Base-by-base conservation (phyloP, 192 early-diverging fungal genomes). In the Coemansia sp. region DNA sequence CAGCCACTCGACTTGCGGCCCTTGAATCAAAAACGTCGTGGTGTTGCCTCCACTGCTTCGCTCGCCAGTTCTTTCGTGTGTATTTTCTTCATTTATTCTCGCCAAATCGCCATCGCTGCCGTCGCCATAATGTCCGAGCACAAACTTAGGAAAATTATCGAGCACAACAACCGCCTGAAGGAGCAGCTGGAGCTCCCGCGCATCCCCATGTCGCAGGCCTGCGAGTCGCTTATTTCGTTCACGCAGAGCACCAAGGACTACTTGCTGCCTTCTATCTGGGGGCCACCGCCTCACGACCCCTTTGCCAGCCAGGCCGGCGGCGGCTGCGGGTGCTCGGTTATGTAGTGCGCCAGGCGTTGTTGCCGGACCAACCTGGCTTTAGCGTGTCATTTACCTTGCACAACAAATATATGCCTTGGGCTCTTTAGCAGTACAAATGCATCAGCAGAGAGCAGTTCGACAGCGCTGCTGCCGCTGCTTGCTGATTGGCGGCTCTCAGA, bases 101-200 rank as follows among this genome's bases (percentile, higher is more conserved):
- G 25, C 40, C 40, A n/a, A n/a, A n/a, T n/a, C n/a, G n/a, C n/a
- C n/a, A n/a, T n/a, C n/a, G n/a, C n/a, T n/a, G n/a, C n/a, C n/a
- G n/a, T n/a, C n/a, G n/a, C n/a, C n/a, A n/a, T 33, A 40, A 67
- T 67, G 55, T 67, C 65, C n/a, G 87, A 90, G 39, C 63, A 82
- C 54, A 89, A 88, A 50, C 75, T 89, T 33, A 66, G 81, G 51
- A 82, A 86, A 62, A 81, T 90, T 46, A 54, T 80, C 65, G 89
- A 90, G 67, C 77, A 85, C 60, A 89, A 85, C 70, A 80, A 81
- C 52, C 79, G 84, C n/a, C 57, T 90, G 45, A 78, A 80, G 60
- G 87, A 90, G 53, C 87, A 86, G 65, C 83, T 90, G 31, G 89
- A 90, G 43, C 80, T 90, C 60, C 81, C 77, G 17, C 84, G 87